These are phyloP conservation scores for Naganishia vaughanmartiniae DNA, from an alignment of 768 basidiomycete genomes.

Conservation along the genomic window DNA sequence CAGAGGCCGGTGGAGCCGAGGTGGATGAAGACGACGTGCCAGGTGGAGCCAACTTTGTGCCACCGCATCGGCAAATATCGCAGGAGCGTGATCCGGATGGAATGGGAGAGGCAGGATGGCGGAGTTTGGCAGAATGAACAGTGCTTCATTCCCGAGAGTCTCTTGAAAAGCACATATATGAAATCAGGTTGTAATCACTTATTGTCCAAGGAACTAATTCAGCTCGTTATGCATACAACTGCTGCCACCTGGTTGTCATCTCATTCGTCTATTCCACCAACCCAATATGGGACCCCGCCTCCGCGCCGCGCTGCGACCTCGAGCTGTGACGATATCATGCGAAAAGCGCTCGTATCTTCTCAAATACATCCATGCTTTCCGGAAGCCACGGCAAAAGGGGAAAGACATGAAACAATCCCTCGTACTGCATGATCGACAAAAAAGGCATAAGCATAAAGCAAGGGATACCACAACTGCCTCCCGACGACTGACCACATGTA, in stretches of 20 bases:
- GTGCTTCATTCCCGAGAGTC: too few species aligned
- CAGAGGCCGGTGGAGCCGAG: slow-evolving; percentile 34
- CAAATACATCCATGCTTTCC: slow-evolving; percentile 22
- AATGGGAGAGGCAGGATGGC: slow-evolving; percentile 17
- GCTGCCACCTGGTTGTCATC: too few species aligned
- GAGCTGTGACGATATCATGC: too few species aligned
- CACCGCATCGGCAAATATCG: slow-evolving; percentile 42
- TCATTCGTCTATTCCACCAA: too few species aligned
- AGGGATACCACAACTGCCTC: not conserved
- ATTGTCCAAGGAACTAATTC: too few species aligned
- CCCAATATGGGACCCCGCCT: too few species aligned
- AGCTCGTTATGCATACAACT: too few species aligned
- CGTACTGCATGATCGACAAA: slow-evolving; percentile 29
- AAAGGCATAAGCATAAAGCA: not conserved
- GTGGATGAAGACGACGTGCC: slow-evolving; percentile 41
- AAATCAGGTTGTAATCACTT: slow-evolving; percentile 1
- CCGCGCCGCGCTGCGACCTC: too few species aligned
- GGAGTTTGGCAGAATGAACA: slow-evolving; percentile 15
- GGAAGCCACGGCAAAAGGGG: slow-evolving; percentile 26
- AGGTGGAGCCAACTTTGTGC: slow-evolving; percentile 43
- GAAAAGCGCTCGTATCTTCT: slow-evolving; percentile 21
- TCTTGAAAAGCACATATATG: not conserved
- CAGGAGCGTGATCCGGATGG: slow-evolving; percentile 20
- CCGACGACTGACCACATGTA: slow-evolving; percentile 30
- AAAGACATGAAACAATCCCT: slow-evolving; percentile 36